Percentiles rank a stretch among this genome's conserved stretches.
phyloP scores from a whole-genome alignment of 2,329 filamentous ascomycete genomes.

The Rhinocladiella similis region DNA sequence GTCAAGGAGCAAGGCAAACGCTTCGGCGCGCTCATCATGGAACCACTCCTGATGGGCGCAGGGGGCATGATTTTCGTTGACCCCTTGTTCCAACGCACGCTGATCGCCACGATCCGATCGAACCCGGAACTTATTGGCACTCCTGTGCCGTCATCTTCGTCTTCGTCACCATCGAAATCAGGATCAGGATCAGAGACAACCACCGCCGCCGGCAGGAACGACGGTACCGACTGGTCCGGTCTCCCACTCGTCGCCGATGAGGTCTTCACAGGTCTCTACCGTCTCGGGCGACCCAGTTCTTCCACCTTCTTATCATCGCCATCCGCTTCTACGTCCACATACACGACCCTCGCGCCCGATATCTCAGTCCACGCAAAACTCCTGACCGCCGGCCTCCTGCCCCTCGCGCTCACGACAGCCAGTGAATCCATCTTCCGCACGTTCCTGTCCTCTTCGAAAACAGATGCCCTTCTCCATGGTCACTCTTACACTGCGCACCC shows the following conservation, averaged over 20 bases:
- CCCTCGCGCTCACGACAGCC: conserved; percentile 73
- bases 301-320: conserved; percentile 61
- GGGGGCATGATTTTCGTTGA: conserved; percentile 85
- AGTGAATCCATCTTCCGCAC: conserved; percentile 71
- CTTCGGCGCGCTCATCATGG: conserved; percentile 77
- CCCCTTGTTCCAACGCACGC: conserved; percentile 73
- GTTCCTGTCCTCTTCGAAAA: conserved; percentile 72
- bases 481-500: conserved; percentile 87
- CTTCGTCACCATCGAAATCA: too few relatives aligned
- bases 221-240: conserved; percentile 60
- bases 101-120: conserved; percentile 66
- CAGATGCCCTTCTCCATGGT: conserved; percentile 76
- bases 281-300: conserved; percentile 71
- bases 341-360: conserved; percentile 60
- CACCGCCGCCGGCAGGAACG: conserved; percentile 1
- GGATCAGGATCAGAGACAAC: background rate
- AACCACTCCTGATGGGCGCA: conserved; percentile 77
- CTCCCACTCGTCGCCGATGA: conserved; percentile 82
- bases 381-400: conserved; percentile 76
- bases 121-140: conserved; percentile 56
- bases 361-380: conserved; percentile 82
- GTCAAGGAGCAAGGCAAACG: conserved; percentile 58
- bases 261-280: conserved; percentile 83
- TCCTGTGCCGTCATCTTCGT: background rate
- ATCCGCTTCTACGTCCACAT: background rate